Base-by-base conservation (phyloP, 129 eudicot genomes). In the Centaurea solstitialis region DNA sequence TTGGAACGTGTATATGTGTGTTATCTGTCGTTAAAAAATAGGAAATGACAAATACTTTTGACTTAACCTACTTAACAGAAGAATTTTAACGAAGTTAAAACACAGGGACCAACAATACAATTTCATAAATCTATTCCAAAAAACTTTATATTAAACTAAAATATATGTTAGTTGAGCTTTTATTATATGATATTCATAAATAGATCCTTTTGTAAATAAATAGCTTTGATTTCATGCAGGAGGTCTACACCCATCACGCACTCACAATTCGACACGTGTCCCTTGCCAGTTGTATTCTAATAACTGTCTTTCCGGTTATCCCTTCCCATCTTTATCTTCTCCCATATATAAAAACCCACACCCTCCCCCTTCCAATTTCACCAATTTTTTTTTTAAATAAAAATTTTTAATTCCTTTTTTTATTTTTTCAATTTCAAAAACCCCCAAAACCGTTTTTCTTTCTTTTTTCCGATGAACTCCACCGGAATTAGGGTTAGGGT, bases 251-350 rank as follows among this genome's bases (percentile, higher is more conserved):
- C 83, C 79, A 47, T 73, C 68, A 69, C 64, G 40, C 74, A 11
- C 67, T 76, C 30, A 70, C 0, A 15, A 33, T 8, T 9, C 62
- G 87, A 83, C 98, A 84, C 96, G 92, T 93, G 98, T 91, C 84
- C 84, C 3, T 13, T 80, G 87, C 90, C 98, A 93, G 96, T 94
- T 93, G 91, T 82, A 74, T 53, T 7, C 65, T 43, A 81, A 87
- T 90, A 93, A 93, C 97, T 81, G 93, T 91, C 89, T 82, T 76
- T 68, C 80, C 82, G 64, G 81, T 82, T 87, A 79, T 83, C 80
- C 7, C 73, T 23, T 81, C 2, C 30, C 87, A 74, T 84, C 90
- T 79, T 87, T 53, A 80, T 84, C 86, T 81, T 74, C 62, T 39
- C 67, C 69, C 82, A 79, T 79, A 86, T 57, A 86, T 76, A 80